Base-by-base conservation (phyloP, 768 basidiomycete genomes). In the Boletus insuetus region DNA sequence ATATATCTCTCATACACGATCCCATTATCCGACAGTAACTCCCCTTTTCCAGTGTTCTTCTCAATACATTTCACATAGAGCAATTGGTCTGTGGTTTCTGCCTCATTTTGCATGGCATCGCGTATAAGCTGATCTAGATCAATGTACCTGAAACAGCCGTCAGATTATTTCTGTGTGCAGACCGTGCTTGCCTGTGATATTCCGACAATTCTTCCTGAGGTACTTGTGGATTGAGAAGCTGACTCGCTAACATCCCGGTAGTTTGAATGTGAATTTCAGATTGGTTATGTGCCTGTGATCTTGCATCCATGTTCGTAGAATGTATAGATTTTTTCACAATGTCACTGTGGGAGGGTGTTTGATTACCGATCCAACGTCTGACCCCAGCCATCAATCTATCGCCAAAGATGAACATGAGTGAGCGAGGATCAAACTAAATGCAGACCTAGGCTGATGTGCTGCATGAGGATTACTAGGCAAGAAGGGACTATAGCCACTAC, bases 401-500 rank as follows among this genome's bases (percentile, higher is more conserved):
- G 3, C 13, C 38, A 26, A 3, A 19, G 10, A 38, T 68, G 39
- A 61, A 43, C 2, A 32, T 41, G 7, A 20, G 11, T 43, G 20
- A 48, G 73, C 69, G 74, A 68, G 20, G 68, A 60, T 43, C 8
- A 44, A 38, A 17, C 13, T 29, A 16, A 40, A 49, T 49, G 1
- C 46, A 46, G n/a, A 77, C 80, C 69, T 74, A 11, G 77, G 75
- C n/a, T 69, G 73, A 50, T 71, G 74, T 39, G 60, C 53, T 10
- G 59, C 51, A 53, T 52, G 65, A 26, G 74, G 76, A 35, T 82
- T 79, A 49, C 83, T 83, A 0, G 85, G 76, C 59, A 83, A 76
- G 64, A 94, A 94, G 0, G 92, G 92, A 63, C 90, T 93, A 45
- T 83, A 77, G 42, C 85, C 81, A 51, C 85, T 74, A 61, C 85